Evolutionary conservation across 306 rosid species (phyloP).

Genomic region (Vachellia pachyceras): DNA sequence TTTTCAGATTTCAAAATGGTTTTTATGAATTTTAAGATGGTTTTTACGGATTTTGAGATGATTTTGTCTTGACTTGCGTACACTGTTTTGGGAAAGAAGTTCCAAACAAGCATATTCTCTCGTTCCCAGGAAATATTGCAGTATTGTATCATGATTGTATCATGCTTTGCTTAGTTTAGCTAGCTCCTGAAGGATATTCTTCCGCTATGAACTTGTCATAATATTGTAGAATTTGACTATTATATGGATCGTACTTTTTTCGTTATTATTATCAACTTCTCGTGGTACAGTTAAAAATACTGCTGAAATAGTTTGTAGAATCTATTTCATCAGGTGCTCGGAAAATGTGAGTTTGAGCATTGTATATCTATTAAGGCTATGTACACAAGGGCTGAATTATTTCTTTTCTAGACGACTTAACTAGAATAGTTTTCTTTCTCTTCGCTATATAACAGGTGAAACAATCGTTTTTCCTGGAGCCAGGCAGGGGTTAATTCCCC

Average conservation of each 20-base stretch:
- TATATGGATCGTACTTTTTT: background rate
- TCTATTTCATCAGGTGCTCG: constrained; percentile 22
- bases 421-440: constrained; percentile 10
- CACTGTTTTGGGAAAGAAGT: too few relatives aligned
- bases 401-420: constrained; percentile 13
- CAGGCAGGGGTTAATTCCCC: constrained; percentile 79
- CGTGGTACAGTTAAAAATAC: background rate
- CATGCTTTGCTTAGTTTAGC: background rate
- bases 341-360: background rate
- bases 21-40: too few relatives aligned
- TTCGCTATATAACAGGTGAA: constrained; percentile 63
- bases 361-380: constrained; percentile 2
- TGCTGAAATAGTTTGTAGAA: constrained; percentile 1
- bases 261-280: constrained; percentile 17
- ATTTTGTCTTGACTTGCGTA: too few relatives aligned
- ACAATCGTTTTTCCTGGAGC: constrained; percentile 84
- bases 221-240: background rate
- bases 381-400: constrained; percentile 8
- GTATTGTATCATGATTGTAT: too few relatives aligned
- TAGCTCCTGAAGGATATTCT: background rate
- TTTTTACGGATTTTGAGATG: too few relatives aligned
- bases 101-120: too few relatives aligned
- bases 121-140: background rate
- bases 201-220: background rate
- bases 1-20: too few relatives aligned